Evolutionary conservation across 1,284 basidiomycete species (phyloP), one percentile per base, ranked within the genome.

Genomic region (Leccinum glutinopallens): DNA sequence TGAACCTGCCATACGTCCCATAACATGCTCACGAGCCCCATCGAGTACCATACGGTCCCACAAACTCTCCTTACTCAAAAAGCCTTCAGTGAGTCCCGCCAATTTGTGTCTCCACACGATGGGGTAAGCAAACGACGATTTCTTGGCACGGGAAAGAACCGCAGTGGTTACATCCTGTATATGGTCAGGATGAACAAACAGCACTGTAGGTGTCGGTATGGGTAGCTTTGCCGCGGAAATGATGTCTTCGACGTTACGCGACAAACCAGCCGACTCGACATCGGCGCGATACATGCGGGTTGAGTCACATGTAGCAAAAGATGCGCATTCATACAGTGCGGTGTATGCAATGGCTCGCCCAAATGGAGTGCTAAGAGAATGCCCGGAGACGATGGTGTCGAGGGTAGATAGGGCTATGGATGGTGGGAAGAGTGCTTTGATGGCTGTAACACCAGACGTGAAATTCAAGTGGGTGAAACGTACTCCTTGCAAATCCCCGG

Each of bases 11-110:
- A 82, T 80, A 35, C 84, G 83, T 54, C 87, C 88, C 65, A 91
- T 76, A 6, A 87, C 82, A 65, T 78, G 76, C 33, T 80, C 81
- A 53, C 92, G 83, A 5, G 91, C 90, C 25, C 76, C 76, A 66
- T 89, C 87, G 70, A 92, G 89, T 32, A 92, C 84, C 15, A 88
- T 77, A 54, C 89, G 83, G 72, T 93, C 91, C 91, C 91, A 93
- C 17, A 92, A 76, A 66, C 89, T 89, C 62, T 91, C 88, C 71
- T 87, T 90, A 15, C 85, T 89, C 49, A 91, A 69, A 69, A 86
- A 91, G 9, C 92, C 91, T 68, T 91, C 88, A 1, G 78, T 72
- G 7, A 92, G 74, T 10, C 81, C 84, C 1, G 87, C 81, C 25
- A 87, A 67, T 73, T 93, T 93, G 76, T 93, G 92, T 35, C 89